These are phyloP conservation scores for Plectosphaerella sp. DNA, from an alignment of 2,329 filamentous ascomycete species.

Conservation along the genomic window DNA sequence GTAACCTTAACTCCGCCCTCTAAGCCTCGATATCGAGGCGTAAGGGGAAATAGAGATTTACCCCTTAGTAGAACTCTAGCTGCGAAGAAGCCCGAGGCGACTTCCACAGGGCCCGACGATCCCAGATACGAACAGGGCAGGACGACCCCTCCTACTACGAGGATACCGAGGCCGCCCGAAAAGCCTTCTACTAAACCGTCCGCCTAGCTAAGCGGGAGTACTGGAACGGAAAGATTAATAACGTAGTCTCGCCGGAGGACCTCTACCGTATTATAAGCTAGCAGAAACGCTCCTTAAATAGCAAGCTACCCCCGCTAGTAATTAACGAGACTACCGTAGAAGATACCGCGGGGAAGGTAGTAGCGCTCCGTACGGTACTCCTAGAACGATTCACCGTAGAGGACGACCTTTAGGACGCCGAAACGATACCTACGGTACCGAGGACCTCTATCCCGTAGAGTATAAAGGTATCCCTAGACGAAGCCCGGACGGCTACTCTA, in stretches of 20 bases:
- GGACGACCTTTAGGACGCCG: background rate
- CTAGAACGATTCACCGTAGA: background rate
- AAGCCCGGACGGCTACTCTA: background rate
- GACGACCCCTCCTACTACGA: too few relatives aligned
- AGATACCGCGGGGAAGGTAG: background rate
- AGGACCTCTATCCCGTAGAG: background rate
- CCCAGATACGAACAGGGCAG: too few relatives aligned
- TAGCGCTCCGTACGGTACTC: background rate
- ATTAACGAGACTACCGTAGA: background rate
- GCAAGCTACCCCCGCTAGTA: background rate
- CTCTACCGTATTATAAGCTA: background rate
- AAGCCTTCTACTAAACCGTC: too few relatives aligned
- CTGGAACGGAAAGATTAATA: constrained; percentile 1
- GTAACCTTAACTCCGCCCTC: too few relatives aligned
- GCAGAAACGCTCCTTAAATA: background rate
- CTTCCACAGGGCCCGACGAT: too few relatives aligned
- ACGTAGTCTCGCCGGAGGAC: background rate
- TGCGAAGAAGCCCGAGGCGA: too few relatives aligned
- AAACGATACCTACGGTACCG: background rate
- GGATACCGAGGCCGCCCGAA: too few relatives aligned
- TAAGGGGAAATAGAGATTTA: too few relatives aligned
- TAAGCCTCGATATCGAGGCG: too few relatives aligned
- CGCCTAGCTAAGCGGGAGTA: background rate
- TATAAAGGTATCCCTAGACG: background rate
- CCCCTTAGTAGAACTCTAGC: too few relatives aligned